Evolutionary conservation across 495 filamentous ascomycete genomes (phyloP).

Genomic region (Penicillium waksmanii): DNA sequence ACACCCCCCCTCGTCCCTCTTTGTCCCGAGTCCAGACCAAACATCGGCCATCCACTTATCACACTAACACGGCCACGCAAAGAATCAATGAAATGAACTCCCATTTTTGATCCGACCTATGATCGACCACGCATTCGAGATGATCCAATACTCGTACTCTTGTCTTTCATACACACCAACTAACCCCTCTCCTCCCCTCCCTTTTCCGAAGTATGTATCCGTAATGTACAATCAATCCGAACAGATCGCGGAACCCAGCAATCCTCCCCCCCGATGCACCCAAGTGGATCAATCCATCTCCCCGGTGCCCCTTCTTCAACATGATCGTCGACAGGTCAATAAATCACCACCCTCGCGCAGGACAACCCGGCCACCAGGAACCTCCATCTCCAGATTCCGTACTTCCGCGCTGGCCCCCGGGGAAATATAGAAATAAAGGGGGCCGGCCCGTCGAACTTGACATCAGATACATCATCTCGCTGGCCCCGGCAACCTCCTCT

Average conservation of each 20-base stretch:
- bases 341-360: neutral
- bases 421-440: neutral
- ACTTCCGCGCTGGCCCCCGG: slow-evolving; percentile 3
- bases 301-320: neutral
- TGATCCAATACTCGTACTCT: no score
- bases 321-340: neutral
- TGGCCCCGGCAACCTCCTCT: neutral
- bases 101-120: neutral
- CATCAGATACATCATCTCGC: slow-evolving; percentile 5
- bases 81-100: neutral
- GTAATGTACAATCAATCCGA: neutral
- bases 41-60: neutral
- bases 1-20: neutral
- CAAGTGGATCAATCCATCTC: slow-evolving; percentile 9
- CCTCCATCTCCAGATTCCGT: neutral
- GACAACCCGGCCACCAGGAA: slow-evolving; percentile 1
- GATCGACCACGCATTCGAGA: neutral
- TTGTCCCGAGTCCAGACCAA: slow-evolving; percentile 5
- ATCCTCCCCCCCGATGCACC: slow-evolving; percentile 6
- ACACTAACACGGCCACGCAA: neutral
- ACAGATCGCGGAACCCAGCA: slow-evolving; percentile 4
- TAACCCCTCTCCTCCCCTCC: neutral
- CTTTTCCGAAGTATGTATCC: neutral
- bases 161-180: no score
- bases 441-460: slow-evolving; percentile 2